Evolutionary conservation across 768 basidiomycete species (phyloP).

Genomic region (Nidularia pulvinata): DNA sequence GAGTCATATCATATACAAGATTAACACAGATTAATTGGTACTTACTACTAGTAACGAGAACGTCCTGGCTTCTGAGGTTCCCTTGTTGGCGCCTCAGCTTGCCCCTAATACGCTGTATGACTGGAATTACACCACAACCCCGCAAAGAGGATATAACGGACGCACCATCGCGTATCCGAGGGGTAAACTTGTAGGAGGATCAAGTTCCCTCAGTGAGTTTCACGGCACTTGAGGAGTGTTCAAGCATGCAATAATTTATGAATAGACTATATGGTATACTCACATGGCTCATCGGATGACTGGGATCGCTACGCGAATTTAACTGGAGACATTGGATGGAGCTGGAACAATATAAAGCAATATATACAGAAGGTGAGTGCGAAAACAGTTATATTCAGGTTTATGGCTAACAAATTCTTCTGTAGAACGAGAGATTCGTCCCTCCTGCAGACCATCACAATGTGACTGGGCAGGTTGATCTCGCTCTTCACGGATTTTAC

Average conservation of each 20-base stretch:
- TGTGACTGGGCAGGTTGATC: constrained; percentile 2
- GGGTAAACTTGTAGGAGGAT: constrained; percentile 18
- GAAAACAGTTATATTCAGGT: neutral
- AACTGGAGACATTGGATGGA: constrained; percentile 17
- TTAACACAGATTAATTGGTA: neutral
- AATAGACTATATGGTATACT: constrained; percentile 18
- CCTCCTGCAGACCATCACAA: neutral
- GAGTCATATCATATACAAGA: neutral
- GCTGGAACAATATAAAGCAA: constrained; percentile 15
- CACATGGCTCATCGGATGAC: constrained; percentile 16
- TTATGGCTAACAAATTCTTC: neutral
- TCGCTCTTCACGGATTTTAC: constrained; percentile 3
- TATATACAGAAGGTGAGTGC: constrained; percentile 13
- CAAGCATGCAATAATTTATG: neutral
- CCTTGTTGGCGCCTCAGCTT: constrained; percentile 6
- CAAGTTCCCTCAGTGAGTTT: constrained; percentile 15
- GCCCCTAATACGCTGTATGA: constrained; percentile 8
- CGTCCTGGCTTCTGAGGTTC: neutral
- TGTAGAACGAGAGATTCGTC: neutral
- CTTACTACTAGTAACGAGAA: neutral
- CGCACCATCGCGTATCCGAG: constrained; percentile 14
- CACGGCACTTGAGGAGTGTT: too few relatives aligned
- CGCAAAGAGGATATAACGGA: constrained; percentile 14
- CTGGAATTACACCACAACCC: constrained; percentile 22
- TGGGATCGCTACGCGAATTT: constrained; percentile 14